A percentile compares a stretch with the other conserved stretches of the same genome.
Evolutionary conservation across 2,329 filamentous ascomycete species (phyloP).

Genomic region (Colletotrichum coccodes): DNA sequence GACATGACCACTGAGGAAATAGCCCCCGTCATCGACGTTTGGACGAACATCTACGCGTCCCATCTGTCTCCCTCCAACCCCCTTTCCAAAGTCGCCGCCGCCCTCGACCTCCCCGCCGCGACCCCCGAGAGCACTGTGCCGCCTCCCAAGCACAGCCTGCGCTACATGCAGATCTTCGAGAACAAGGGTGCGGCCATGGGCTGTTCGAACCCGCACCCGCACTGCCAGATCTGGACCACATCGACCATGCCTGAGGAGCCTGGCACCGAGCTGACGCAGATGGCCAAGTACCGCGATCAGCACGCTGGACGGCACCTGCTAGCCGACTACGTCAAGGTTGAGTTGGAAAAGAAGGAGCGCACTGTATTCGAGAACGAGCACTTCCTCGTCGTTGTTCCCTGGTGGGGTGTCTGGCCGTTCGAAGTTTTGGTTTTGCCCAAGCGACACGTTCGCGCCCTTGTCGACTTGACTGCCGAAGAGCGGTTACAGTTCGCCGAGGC

Average conservation of each 20-base stretch:
- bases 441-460: constrained; percentile 83
- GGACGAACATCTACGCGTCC: constrained; percentile 88
- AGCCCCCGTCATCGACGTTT: constrained; percentile 84
- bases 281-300: constrained; percentile 80
- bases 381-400: constrained; percentile 91
- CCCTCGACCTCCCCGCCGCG: constrained; percentile 51
- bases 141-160: constrained; percentile 78
- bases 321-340: constrained; percentile 86
- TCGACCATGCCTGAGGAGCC: constrained; percentile 92
- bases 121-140: constrained; percentile 49
- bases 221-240: constrained; percentile 96
- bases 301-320: constrained; percentile 81
- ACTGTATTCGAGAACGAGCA: constrained; percentile 87
- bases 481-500: constrained; percentile 80
- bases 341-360: constrained; percentile 83
- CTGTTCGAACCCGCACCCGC: constrained; percentile 97
- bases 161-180: constrained; percentile 99
- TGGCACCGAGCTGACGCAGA: constrained; percentile 78
- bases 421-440: constrained; percentile 92
- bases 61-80: constrained; percentile 81
- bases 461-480: constrained; percentile 81
- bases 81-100: constrained; percentile 56
- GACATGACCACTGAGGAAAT: constrained; percentile 85
- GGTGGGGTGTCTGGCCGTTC: constrained; percentile 99
- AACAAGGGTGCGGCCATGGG: constrained; percentile 99